phyloP scores from a whole-genome alignment of 1,284 basidiomycete species.

The Pyrrhoderma lamaoense region DNA sequence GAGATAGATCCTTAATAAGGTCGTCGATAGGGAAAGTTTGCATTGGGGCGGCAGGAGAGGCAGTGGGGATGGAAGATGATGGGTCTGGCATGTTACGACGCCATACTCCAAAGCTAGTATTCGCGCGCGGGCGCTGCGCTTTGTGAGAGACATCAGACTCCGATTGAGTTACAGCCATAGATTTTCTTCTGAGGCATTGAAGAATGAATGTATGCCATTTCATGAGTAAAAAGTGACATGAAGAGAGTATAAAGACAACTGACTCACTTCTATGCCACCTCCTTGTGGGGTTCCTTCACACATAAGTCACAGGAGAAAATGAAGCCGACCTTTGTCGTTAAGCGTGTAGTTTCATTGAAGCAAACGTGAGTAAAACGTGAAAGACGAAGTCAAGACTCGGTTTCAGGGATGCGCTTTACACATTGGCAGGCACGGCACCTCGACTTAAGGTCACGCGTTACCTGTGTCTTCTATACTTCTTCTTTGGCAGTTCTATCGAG shows the following conservation, averaged over 20 bases:
- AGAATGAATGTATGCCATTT: neutral
- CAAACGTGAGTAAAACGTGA: too few relatives aligned
- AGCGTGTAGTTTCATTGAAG: neutral
- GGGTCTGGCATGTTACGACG: constrained; percentile 16
- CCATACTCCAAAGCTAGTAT: constrained; percentile 17
- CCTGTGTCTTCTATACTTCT: too few relatives aligned
- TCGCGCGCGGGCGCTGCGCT: constrained; percentile 14
- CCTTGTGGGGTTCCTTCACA: constrained; percentile 9
- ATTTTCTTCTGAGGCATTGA: too few relatives aligned
- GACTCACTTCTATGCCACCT: constrained; percentile 7
- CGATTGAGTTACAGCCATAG: too few relatives aligned
- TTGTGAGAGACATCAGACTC: constrained; percentile 2
- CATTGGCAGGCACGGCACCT: too few relatives aligned
- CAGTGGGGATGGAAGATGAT: constrained; percentile 4
- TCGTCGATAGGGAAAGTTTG: constrained; percentile 34
- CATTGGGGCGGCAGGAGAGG: constrained; percentile 18
- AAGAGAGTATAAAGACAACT: neutral
- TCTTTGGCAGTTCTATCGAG: too few relatives aligned
- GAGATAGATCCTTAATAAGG: constrained; percentile 44
- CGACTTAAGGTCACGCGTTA: too few relatives aligned
- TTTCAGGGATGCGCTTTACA: too few relatives aligned
- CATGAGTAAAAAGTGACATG: neutral
- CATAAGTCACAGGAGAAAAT: constrained; percentile 14
- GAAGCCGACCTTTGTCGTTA: neutral
- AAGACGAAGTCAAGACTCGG: too few relatives aligned